These are phyloP conservation scores for Plasmodium blacklocki DNA, from an alignment of 169 alveolate species.

Conservation along the genomic window DNA sequence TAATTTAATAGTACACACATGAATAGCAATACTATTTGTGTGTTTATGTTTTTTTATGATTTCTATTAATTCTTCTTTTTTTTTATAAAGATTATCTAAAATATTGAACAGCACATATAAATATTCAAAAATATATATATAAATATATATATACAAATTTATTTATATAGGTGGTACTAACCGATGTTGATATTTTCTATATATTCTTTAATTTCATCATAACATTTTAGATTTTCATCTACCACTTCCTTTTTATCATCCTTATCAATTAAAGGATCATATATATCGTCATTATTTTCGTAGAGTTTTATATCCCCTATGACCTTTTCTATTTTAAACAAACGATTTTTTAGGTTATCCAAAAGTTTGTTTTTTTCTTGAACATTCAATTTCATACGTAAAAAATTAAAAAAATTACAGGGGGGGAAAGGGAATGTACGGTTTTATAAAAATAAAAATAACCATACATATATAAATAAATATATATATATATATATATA, in stretches of 20 bases:
- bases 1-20: constrained; percentile 53
- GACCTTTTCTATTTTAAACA: constrained; percentile 49
- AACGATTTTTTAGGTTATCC: constrained; percentile 37
- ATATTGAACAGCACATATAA: background rate
- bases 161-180: background rate
- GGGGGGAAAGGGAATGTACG: no score
- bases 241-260: background rate
- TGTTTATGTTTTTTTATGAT: constrained; percentile 49
- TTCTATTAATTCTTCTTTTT: constrained; percentile 50
- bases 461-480: background rate
- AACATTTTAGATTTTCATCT: constrained; percentile 18
- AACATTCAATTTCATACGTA: constrained; percentile 11
- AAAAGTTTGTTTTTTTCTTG: constrained; percentile 34
- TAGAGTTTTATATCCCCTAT: constrained; percentile 59
- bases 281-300: background rate
- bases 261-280: constrained; percentile 8
- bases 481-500: background rate
- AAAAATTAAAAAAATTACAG: background rate
- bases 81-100: constrained; percentile 5
- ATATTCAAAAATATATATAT: background rate
- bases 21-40: constrained; percentile 52
- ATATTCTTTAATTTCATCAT: constrained; percentile 26
- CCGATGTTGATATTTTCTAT: constrained; percentile 37
- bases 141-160: background rate
- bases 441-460: background rate